Evolutionary conservation across 2,329 filamentous ascomycete genomes (phyloP).

Genomic region (Cadophora luteo-olivacea): DNA sequence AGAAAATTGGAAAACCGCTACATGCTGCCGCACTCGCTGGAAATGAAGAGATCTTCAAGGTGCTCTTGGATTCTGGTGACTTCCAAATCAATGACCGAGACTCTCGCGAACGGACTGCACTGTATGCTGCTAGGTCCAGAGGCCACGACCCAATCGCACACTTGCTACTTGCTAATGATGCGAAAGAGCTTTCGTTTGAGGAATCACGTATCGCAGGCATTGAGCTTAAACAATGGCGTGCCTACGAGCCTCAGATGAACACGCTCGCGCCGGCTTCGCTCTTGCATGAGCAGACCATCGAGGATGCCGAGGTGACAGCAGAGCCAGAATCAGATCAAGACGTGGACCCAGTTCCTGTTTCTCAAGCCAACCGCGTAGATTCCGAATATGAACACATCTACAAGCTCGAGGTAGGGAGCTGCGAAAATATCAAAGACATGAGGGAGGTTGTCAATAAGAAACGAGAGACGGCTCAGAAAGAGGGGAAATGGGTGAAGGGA

Average conservation of each 20-base stretch:
- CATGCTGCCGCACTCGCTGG: constrained; percentile 12
- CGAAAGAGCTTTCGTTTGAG: constrained; percentile 18
- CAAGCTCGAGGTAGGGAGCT: constrained; percentile 17
- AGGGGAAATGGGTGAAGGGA: constrained; percentile 24
- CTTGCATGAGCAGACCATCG: constrained; percentile 5
- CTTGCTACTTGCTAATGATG: constrained; percentile 8
- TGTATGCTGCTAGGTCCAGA: constrained; percentile 23
- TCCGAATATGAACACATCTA: constrained; percentile 21
- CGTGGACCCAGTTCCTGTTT: background rate
- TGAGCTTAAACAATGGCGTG: constrained; percentile 21
- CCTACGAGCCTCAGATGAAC: constrained; percentile 17
- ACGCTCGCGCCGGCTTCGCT: background rate
- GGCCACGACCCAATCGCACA: constrained; percentile 16
- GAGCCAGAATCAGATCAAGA: constrained; percentile 19
- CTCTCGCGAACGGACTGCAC: constrained; percentile 21
- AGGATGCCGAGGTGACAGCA: constrained; percentile 14
- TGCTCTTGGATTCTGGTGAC: constrained; percentile 13
- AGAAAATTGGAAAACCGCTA: background rate
- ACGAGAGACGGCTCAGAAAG: constrained; percentile 14
- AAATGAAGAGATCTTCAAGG: constrained; percentile 14
- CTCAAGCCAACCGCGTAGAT: background rate
- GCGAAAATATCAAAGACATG: constrained; percentile 23
- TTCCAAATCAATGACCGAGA: constrained; percentile 27
- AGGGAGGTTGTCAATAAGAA: constrained; percentile 14
- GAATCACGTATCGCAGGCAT: constrained; percentile 21